Base-by-base conservation (phyloP, 129 eudicot genomes). In the Helianthus tuberosus region DNA sequence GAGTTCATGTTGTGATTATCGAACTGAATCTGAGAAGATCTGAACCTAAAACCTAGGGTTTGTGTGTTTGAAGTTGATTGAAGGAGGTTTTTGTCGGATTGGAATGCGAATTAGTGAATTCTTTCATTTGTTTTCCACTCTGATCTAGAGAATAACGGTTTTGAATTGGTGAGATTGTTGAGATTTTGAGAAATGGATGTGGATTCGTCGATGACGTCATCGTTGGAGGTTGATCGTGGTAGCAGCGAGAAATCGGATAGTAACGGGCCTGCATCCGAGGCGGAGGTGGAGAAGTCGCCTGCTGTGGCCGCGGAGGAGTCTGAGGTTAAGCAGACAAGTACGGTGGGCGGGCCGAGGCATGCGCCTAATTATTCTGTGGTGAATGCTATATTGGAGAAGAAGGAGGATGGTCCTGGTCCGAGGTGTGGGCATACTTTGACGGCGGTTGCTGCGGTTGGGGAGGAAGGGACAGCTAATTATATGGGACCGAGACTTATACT, bases 371-470 rank as follows among this genome's bases (percentile, higher is more conserved):
- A 91, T 62, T 36, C 96, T 1, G 96, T 83, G 75, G 99, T 91
- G 86, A 87, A 91, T 52, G 99, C 97, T 11, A 73, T 90, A 13
- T 75, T 87, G 1, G 99, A 94, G 83, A 91, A 94, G 92, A 88
- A 88, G 74, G 97, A 91, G 71, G 99, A 94, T 54, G 99, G 99
- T 11, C 94, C 99, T 11, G 99, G 99, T 10, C 96, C 99, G 59
- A 71, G 99, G 64, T 94, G 99, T 60, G 99, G 99, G 15, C 97
- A 94, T 71, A 94, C 99, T 15, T 75, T 94, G 71, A 94, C 99
- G 55, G 93, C 97, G 38, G 99, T 94, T 12, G 91, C 99, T 2
- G 90, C 99, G 0, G 96, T 94, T 43, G 99, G 99, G 75, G 99
- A 94, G 79, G 99, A 94, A 81, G 99, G 99, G 12, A 77, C 72